Conservation (phyloP, 2,329 filamentous ascomycete species). For the Beauveria asiatica region DNA sequence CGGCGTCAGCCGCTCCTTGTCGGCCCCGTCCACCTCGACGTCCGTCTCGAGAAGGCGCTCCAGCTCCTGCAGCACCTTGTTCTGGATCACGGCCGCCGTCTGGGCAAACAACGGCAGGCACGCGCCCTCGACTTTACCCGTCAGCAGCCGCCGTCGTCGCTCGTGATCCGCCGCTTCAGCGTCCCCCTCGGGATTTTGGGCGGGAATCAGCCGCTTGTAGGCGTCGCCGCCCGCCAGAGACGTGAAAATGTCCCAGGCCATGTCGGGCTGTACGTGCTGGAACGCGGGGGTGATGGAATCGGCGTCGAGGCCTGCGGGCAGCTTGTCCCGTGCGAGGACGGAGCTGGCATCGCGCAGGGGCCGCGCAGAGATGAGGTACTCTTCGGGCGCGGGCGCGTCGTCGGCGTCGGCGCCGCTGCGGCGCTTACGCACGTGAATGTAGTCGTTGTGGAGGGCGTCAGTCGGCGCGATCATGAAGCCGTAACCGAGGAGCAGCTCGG, state of each 20-base stretch:
- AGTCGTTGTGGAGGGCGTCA: slow-evolving; percentile 47
- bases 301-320: slow-evolving; percentile 20
- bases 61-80: slow-evolving; percentile 35
- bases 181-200: slow-evolving; percentile 15
- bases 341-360: slow-evolving; percentile 41
- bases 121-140: slow-evolving; percentile 22
- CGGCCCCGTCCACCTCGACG: slow-evolving; percentile 32
- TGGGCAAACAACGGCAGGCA: slow-evolving; percentile 24
- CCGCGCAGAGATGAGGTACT: slow-evolving; percentile 45
- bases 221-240: slow-evolving; percentile 21
- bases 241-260: slow-evolving; percentile 42
- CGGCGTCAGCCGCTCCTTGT: slow-evolving; percentile 27
- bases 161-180: slow-evolving; percentile 6
- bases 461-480: slow-evolving; percentile 49
- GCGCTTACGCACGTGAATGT: slow-evolving; percentile 46
- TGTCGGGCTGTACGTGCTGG: slow-evolving; percentile 42
- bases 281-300: slow-evolving; percentile 30
- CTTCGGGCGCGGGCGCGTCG: slow-evolving; percentile 18
- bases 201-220: background rate
- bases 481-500: slow-evolving; percentile 57
- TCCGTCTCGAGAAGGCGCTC: slow-evolving; percentile 39
- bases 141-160: slow-evolving; percentile 22
- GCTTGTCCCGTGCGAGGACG: slow-evolving; percentile 34
- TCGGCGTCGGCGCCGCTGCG: slow-evolving; percentile 16
- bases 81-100: slow-evolving; percentile 32